Base-by-base conservation (phyloP, 495 filamentous ascomycete species). In the Glarea lozoyensis region DNA sequence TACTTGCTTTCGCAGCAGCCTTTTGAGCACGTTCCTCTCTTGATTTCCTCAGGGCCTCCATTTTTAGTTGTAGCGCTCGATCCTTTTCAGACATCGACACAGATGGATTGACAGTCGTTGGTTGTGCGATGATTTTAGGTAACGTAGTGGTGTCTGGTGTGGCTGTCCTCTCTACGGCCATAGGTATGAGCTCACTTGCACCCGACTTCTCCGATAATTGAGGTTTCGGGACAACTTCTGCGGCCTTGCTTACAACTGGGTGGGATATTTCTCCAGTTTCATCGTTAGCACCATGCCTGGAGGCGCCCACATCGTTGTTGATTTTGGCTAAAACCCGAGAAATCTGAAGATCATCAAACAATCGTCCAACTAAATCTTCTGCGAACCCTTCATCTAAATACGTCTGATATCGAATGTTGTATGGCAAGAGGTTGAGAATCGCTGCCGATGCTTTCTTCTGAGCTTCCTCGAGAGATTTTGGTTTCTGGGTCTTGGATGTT, bases 321-420 rank as follows among this genome's bases (percentile, higher is more conserved):
- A n/a, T 7, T n/a, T 33, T 29, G 13, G 13, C 40, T 43, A 12
- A 31, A 36, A 10, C 35, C 21, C 24, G 15, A 16, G 44, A 16
- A 12, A 58, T 40, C 29, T 45, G 77, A 10, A 86, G 63, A 16
- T 81, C 78, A 40, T 68, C 64, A 56, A 85, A 92, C 10, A 93
- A 64, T 29, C 63, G 60, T 41, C 66, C 69, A 24, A 94, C 63
- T 27, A 86, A 47, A 13, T 60, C 57, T 31, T 78, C 66, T 49
- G 87, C 68, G 36, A 89, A 68, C 3, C 85, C 84, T 58, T 88
- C 84, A 10, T 78, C 69, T 12, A 90, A 64, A 49, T 88, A 77
- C 43, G 81, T 69, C 36, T 76, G 62, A 50, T 74, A 89, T 11
- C 74, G 72, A 35, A 89, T 76, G 33, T 79, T 78, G 25, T 81